phyloP scores from a whole-genome alignment of 805 yeast species.

The Barnettozyma wickerhamii region DNA sequence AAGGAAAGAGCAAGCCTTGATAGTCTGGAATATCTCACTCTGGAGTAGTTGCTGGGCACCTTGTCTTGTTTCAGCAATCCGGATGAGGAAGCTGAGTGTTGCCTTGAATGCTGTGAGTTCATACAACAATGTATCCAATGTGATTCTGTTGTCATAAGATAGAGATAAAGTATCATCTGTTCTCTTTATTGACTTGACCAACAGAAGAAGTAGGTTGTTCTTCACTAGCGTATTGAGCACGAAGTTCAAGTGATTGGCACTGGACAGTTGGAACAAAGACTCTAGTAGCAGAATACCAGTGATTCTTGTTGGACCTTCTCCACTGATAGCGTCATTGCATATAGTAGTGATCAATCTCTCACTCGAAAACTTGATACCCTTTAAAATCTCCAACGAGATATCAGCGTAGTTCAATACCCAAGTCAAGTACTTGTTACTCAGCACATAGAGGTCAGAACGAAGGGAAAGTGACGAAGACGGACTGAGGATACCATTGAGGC shows the following conservation, averaged over 20 bases:
- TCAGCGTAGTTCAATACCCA: conserved; percentile 40
- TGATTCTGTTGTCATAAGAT: conserved; percentile 32
- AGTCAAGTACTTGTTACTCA: conserved; percentile 62
- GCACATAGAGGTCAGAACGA: conserved; percentile 75
- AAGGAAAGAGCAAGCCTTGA: conserved; percentile 54
- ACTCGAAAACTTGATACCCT: conserved; percentile 50
- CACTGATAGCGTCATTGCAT: conserved; percentile 73
- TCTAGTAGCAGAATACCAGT: conserved; percentile 76
- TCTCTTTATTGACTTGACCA: conserved; percentile 64
- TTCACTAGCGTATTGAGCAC: conserved; percentile 58
- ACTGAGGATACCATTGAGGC: conserved; percentile 68
- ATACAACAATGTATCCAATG: conserved; percentile 54
- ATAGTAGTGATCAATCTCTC: conserved; percentile 62
- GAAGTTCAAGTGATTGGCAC: conserved; percentile 45
- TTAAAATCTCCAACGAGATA: conserved; percentile 43
- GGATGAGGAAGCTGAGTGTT: conserved; percentile 59
- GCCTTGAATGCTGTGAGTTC: conserved; percentile 78
- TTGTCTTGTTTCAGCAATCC: conserved; percentile 68
- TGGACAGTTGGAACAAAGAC: conserved; percentile 52
- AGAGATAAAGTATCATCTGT: conserved; percentile 57
- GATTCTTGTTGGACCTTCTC: conserved; percentile 72
- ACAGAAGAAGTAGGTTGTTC: conserved; percentile 58
- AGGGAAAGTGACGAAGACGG: conserved; percentile 63
- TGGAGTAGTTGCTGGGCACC: conserved; percentile 80
- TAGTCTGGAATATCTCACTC: conserved; percentile 61